Base-by-base conservation (phyloP, 2,329 filamentous ascomycete species). In the Dothideomycetes sp. region DNA sequence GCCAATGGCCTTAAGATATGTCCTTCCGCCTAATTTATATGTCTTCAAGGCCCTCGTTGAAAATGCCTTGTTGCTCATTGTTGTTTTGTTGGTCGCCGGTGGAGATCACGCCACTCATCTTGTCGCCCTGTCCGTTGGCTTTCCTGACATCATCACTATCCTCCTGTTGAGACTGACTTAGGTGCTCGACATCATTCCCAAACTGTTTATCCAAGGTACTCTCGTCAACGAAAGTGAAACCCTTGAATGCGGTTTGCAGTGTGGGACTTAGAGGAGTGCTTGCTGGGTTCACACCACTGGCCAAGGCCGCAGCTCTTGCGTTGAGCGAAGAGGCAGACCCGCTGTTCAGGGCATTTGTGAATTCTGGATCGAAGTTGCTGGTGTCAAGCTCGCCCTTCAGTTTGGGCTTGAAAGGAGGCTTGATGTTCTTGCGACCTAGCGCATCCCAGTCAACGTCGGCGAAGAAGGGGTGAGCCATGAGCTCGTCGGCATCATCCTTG, bases 211-310 rank as follows among this genome's bases (percentile, higher is more conserved):
- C 59, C 41, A 98, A 79, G 2, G 85, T 84, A 55, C 85, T 95
- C 64, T 96, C 89, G 52, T 96, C 91, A n/a, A 96, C 91, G 59
- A 94, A 98, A 0, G 91, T 98, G 62, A 98, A 98, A 24, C 91
- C 91, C 55, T 91, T 85, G 69, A 98, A 98, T 57, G 96, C 95
- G 47, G 89, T 91, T 63, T 98, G 91, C 64, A 95, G 88, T 2
- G 86, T 93, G 1, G 91, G 91, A 11, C 87, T 94, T 17, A 98
- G 69, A 0, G 91, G 91, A 0, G 91, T 98, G 11, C 85, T 94
- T 5, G 86, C 84, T 4, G 84, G 81, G 56, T 91, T 84, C 34
- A 73, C 64, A 29, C 88, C 88, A 42, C 80, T 79, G 12, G 89
- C 86, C 36, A 96, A 62, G 5, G 85, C 85, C 11, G 86, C 85